Evolutionary conservation across 108 stramenopile genomes (phyloP), one percentile per base, ranked within the genome.

Genomic region (Cylindrotheca fusiformis): DNA sequence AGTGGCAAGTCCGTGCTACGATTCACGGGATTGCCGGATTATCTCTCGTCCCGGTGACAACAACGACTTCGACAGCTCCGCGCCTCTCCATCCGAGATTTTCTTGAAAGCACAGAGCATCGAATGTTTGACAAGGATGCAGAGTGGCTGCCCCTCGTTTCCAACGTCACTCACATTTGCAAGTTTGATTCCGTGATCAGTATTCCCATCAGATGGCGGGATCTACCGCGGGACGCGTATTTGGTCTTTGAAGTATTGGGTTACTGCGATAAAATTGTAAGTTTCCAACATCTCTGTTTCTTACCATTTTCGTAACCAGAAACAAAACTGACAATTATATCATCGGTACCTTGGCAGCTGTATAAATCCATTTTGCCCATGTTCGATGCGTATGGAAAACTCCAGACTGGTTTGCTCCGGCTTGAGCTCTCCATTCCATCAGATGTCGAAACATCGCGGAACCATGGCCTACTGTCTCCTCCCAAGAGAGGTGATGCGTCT

Each of bases 141-240:
- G 53, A 33, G 0, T 58, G 55, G 54, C 23, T 51, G 3, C 69
- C 78, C 48, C 33, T 48, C 19, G 60, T 69, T 30, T 56, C 69
- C 28, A 49, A 24, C 32, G 60, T 52, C 5, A 60, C 75, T 5
- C 71, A 74, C 33, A 50, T 68, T 60, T 74, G 80, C 30, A 24
- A 48, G 18, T 65, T 73, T 64, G 54, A 82, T 46, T 31, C 67
- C 41, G 18, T 69, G 3, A 33, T 83, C n/a, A 67, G 75, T 25
- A 53, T 91, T 46, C 86, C 90, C 2, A 53, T 87, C 18, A 78
- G 90, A 66, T 91, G 85, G 86, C 72, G 90, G 63, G 90, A 91
- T 80, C 65, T 91, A 36, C 83, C 90, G 10, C 68, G 90, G 14
- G 90, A 91, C 62, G 78, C 87, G 3, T 83, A 78, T 47, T 32